phyloP scores from a whole-genome alignment of 345 rosid genomes.

The Laguncularia racemosa region DNA sequence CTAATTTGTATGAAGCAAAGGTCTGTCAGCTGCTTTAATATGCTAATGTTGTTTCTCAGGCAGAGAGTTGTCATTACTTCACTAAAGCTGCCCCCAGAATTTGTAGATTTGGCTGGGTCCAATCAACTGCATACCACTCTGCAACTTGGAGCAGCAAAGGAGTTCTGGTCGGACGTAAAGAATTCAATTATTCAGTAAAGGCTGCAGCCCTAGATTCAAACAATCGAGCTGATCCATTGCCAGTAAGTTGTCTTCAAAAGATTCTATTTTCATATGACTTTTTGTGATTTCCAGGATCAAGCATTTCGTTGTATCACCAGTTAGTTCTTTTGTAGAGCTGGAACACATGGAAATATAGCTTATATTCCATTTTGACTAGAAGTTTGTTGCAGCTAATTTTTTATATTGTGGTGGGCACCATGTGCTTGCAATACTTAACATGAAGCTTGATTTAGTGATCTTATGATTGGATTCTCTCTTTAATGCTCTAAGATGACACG shows the following conservation, averaged over 20 bases:
- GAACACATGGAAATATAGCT: neutral
- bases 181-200: constrained; percentile 24
- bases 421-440: no score
- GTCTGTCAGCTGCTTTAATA: no score
- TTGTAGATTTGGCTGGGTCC: constrained; percentile 67
- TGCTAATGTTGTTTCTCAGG: constrained; percentile 33
- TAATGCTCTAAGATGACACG: neutral
- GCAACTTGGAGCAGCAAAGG: constrained; percentile 38
- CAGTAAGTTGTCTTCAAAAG: constrained; percentile 26
- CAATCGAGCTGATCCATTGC: constrained; percentile 26
- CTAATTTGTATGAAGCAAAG: no score
- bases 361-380: no score
- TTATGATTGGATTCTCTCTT: no score
- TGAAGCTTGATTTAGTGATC: no score
- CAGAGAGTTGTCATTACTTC: constrained; percentile 87
- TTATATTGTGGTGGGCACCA: no score
- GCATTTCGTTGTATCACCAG: neutral
- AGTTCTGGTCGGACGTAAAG: constrained; percentile 13
- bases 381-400: no score
- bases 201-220: constrained; percentile 38
- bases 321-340: neutral
- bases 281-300: neutral
- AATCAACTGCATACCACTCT: constrained; percentile 74
- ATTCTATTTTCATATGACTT: neutral
- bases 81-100: constrained; percentile 95